Conservation (phyloP, 768 basidiomycete species). For the Podaxis sp. region DNA sequence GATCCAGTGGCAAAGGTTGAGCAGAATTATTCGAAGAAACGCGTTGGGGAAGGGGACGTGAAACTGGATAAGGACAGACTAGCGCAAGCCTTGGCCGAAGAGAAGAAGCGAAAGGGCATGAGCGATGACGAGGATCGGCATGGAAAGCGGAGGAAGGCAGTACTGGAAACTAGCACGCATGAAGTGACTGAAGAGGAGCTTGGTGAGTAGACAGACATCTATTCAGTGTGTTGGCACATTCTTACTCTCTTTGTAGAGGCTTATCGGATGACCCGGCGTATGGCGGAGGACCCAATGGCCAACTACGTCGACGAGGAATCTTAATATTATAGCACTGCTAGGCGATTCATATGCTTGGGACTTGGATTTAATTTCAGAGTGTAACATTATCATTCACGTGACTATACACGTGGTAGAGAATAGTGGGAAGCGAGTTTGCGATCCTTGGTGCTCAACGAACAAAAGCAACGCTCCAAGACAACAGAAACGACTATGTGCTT, state of each 20-base stretch:
- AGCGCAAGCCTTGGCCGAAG: conserved; percentile 67
- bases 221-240: not conserved
- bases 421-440: not conserved
- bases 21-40: conserved; percentile 73
- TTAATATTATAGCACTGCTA: conserved; percentile 5
- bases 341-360: conserved; percentile 5
- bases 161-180: conserved; percentile 45
- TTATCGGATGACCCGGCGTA: conserved; percentile 76
- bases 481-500: conserved; percentile 8
- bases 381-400: not conserved
- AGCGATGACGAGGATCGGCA: conserved; percentile 49
- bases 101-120: conserved; percentile 71
- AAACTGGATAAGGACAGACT: conserved; percentile 68
- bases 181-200: conserved; percentile 90
- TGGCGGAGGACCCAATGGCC: conserved; percentile 89
- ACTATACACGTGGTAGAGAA: conserved; percentile 6
- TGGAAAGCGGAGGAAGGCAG: conserved; percentile 54
- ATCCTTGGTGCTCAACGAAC: not conserved
- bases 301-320: conserved; percentile 72
- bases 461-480: not conserved
- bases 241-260: conserved; percentile 55
- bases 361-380: not conserved
- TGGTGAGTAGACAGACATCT: conserved; percentile 39
- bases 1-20: conserved; percentile 40
- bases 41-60: conserved; percentile 80